These are phyloP conservation scores for Dovyalis caffra DNA, from an alignment of 345 rosid genomes.

Conservation along the genomic window DNA sequence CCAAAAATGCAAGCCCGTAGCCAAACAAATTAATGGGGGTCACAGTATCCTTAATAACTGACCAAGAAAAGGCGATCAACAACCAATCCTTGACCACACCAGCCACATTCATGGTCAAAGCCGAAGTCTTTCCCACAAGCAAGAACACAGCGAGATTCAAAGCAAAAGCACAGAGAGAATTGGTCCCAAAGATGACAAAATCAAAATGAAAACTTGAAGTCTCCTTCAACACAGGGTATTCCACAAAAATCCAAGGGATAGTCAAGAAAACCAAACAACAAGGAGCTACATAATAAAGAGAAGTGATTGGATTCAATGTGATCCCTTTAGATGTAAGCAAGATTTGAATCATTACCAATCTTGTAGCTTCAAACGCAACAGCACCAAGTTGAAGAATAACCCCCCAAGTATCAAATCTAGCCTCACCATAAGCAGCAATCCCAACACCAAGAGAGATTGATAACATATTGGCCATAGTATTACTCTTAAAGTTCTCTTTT, in stretches of 20 bases:
- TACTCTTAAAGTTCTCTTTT: constrained; percentile 62
- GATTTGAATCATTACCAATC: constrained; percentile 89
- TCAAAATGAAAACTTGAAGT: constrained; percentile 87
- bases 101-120: constrained; percentile 96
- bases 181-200: constrained; percentile 83
- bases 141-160: constrained; percentile 91
- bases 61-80: constrained; percentile 95
- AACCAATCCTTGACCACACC: constrained; percentile 98
- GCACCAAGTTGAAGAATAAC: constrained; percentile 87
- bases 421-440: constrained; percentile 91
- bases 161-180: constrained; percentile 85
- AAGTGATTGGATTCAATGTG: constrained; percentile 77
- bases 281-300: constrained; percentile 82
- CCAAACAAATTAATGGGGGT: constrained; percentile 85
- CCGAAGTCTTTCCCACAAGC: constrained; percentile 94
- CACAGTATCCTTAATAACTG: constrained; percentile 92
- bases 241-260: constrained; percentile 92
- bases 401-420: constrained; percentile 88
- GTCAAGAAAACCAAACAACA: constrained; percentile 77
- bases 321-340: constrained; percentile 85
- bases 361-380: constrained; percentile 86
- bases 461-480: constrained; percentile 84
- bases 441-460: constrained; percentile 93
- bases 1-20: constrained; percentile 84
- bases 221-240: constrained; percentile 62